Percentiles rank a stretch among this genome's conserved stretches.
phyloP scores from a whole-genome alignment of 148 eudicot genomes.

The Hydrangea macrophylla region DNA sequence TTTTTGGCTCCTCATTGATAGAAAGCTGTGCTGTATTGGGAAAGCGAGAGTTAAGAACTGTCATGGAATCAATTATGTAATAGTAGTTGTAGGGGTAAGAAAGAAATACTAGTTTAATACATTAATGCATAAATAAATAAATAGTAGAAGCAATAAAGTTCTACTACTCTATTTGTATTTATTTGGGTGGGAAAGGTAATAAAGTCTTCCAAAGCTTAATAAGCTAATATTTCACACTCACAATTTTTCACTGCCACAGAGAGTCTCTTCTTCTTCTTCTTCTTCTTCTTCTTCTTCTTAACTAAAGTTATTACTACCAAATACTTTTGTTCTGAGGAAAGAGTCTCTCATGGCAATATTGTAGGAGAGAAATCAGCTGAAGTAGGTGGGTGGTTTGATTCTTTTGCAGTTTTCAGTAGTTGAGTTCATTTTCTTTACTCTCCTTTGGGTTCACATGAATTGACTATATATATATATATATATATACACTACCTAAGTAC shows the following conservation, averaged over 20 bases:
- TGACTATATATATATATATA: too few relatives aligned
- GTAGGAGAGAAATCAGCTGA: slow-evolving; percentile 5
- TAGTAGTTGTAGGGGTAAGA: not conserved
- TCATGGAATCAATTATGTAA: not conserved
- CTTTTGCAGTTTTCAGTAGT: not conserved
- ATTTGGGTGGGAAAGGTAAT: not conserved
- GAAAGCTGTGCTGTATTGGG: slow-evolving; percentile 1
- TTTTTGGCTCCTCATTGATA: not conserved
- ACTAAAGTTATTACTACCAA: not conserved
- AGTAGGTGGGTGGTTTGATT: slow-evolving; percentile 7
- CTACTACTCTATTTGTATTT: too few relatives aligned
- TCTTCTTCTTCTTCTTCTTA: not conserved
- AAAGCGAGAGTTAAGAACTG: not conserved
- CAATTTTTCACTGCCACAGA: not conserved
- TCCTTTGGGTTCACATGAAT: too few relatives aligned
- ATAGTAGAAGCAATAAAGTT: not conserved
- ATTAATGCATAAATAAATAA: too few relatives aligned
- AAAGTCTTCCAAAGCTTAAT: not conserved
- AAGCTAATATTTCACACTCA: too few relatives aligned
- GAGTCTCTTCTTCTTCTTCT: too few relatives aligned
- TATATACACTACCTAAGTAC: too few relatives aligned
- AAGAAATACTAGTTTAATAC: not conserved
- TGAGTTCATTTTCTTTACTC: not conserved
- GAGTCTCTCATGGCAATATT: slow-evolving; percentile 2
- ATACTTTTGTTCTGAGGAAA: not conserved